Evolutionary conservation across 352 stramenopile species (phyloP).

Genomic region (Poterioochromonas sp.): DNA sequence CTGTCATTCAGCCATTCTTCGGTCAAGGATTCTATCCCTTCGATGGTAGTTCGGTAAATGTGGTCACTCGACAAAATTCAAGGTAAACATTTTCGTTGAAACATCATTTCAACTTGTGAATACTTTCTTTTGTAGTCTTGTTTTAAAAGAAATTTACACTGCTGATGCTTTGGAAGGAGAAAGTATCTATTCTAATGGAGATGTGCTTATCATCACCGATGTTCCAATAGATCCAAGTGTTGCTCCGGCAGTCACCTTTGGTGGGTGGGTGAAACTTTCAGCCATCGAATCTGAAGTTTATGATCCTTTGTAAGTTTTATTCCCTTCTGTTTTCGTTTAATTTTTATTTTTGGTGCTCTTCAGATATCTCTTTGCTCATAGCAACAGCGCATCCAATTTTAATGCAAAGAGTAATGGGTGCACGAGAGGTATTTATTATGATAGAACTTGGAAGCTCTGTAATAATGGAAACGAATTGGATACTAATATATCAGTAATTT

Average conservation of each 20-base stretch:
- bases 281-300: not conserved
- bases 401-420: not conserved
- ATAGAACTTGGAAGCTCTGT: not conserved
- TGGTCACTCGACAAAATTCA: no score
- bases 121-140: no score
- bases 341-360: not conserved
- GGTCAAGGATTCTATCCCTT: no score
- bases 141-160: no score
- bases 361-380: not conserved
- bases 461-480: not conserved
- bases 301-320: not conserved
- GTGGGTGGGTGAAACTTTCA: not conserved
- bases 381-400: not conserved
- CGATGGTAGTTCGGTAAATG: no score
- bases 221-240: not conserved
- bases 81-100: no score
- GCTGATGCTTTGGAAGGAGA: not conserved
- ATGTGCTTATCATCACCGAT: not conserved
- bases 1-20: no score
- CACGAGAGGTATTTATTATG: not conserved
- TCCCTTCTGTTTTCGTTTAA: not conserved
- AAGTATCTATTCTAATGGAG: not conserved
- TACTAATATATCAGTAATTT: not conserved
- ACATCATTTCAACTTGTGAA: no score
- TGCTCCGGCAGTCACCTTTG: not conserved